Base-by-base conservation (phyloP, 352 stramenopile species). In the Pythium aristosporum region DNA sequence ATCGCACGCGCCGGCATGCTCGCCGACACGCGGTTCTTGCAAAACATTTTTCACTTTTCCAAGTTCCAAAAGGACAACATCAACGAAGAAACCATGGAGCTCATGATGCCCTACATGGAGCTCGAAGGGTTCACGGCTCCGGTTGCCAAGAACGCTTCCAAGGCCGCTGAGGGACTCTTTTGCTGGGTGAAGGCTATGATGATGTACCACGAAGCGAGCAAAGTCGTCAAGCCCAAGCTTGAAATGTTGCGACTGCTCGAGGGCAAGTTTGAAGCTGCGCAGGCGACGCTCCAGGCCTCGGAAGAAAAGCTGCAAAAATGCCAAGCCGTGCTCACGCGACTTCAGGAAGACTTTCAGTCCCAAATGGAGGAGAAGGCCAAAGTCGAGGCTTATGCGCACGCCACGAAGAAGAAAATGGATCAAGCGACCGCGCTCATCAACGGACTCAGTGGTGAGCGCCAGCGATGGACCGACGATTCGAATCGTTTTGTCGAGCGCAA, bases 151-250 rank as follows among this genome's bases (percentile, higher is more conserved):
- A 98, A 97, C 63, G 91, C 91, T 0, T 97, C 88, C 3, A 92
- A 93, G 67, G 92, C 92, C 1, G 91, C 91, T 6, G 90, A 97
- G 67, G 91, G 91, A 0, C 66, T 98, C 9, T 97, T 94, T 42
- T 94, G 78, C 41, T 98, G 91, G 89, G 86, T 92, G 13, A 80
- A 87, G 34, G 92, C 92, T 2, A 97, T 98, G 90, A 91, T 74
- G 53, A 87, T 95, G 74, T 98, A 98, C 61, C 85, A 97, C 66
- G 85, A 95, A 57, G 92, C 89, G 0, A 95, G 85, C 2, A 98
- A 97, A 58, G 85, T 97, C n/a, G 91, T 98, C 1, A 97, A 97
- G 66, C 92, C 92, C 2, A 98, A 98, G 63, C 76, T 97, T 4
- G 91, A 97, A 70, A 87, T 87, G n/a, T 70, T 98, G n/a, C 67